Evolutionary conservation across 768 basidiomycete species (phyloP).

Genomic region (Termitomyces sp.): DNA sequence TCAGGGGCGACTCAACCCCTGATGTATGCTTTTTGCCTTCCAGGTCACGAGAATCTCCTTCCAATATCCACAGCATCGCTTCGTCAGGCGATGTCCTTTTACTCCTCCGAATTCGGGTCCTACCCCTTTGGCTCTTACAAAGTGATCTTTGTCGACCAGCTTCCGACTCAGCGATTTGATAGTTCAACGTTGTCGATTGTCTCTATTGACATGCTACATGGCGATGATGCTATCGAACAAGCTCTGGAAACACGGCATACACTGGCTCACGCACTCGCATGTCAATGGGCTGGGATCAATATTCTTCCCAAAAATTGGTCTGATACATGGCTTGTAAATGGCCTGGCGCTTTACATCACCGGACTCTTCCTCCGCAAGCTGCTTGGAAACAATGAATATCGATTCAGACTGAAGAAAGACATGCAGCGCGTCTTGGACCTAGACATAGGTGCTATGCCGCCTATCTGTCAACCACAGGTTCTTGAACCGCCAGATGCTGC

Average conservation of each 20-base stretch:
- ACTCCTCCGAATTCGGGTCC: constrained; percentile 87
- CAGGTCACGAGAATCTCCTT: constrained; percentile 79
- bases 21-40: constrained; percentile 92
- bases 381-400: constrained; percentile 95
- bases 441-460: constrained; percentile 88
- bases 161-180: constrained; percentile 80
- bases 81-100: constrained; percentile 90
- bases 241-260: constrained; percentile 87
- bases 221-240: constrained; percentile 89
- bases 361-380: constrained; percentile 84
- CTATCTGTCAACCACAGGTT: constrained; percentile 88
- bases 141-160: constrained; percentile 88
- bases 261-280: constrained; percentile 85
- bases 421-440: constrained; percentile 88
- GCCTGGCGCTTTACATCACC: constrained; percentile 87
- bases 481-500: constrained; percentile 82
- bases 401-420: constrained; percentile 93
- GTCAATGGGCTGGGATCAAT: constrained; percentile 97
- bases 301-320: constrained; percentile 92
- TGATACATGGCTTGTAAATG: constrained; percentile 97
- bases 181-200: constrained; percentile 81
- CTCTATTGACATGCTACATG: constrained; percentile 79
- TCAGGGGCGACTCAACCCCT: constrained; percentile 63
- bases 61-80: constrained; percentile 70
- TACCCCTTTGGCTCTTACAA: constrained; percentile 97